Percentiles rank a stretch among this genome's conserved stretches.
phyloP scores from a whole-genome alignment of 495 filamentous ascomycete genomes.

The Zalerion maritima region DNA sequence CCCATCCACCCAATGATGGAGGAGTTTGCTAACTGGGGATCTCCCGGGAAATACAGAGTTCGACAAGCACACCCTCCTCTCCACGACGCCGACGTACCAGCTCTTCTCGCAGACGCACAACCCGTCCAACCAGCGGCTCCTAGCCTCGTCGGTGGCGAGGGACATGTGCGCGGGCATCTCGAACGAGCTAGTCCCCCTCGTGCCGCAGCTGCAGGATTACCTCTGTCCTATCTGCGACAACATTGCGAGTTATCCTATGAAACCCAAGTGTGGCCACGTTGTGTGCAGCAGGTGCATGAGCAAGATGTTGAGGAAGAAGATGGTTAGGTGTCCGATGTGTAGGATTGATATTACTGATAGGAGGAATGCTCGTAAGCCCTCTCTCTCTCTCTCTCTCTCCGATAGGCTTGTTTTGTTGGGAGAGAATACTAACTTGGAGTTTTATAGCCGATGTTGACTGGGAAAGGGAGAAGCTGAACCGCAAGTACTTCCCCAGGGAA shows the following conservation, averaged over 20 bases:
- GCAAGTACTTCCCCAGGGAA: slow-evolving; percentile 57
- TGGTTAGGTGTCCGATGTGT: slow-evolving; percentile 52
- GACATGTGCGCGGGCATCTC: slow-evolving; percentile 52
- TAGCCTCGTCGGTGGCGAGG: slow-evolving; percentile 44
- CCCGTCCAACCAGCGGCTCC: slow-evolving; percentile 31
- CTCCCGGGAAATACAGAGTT: slow-evolving; percentile 53
- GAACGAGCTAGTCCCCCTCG: slow-evolving; percentile 44
- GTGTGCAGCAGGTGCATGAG: slow-evolving; percentile 64
- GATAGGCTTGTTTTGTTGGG: neutral
- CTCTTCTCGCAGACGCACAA: no score
- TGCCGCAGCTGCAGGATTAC: slow-evolving; percentile 61
- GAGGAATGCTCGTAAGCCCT: neutral
- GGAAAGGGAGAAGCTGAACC: slow-evolving; percentile 42
- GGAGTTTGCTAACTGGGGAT: slow-evolving; percentile 4
- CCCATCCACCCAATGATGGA: neutral
- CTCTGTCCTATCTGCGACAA: slow-evolving; percentile 58
- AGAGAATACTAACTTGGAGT: neutral
- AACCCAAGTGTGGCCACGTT: slow-evolving; percentile 47
- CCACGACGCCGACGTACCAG: slow-evolving; percentile 39
- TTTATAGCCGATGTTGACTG: slow-evolving; percentile 42
- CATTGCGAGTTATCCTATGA: slow-evolving; percentile 51
- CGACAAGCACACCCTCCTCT: slow-evolving; percentile 59
- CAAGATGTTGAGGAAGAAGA: slow-evolving; percentile 46
- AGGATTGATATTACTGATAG: slow-evolving; percentile 13
- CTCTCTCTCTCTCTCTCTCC: no score